phyloP scores from a whole-genome alignment of 2,329 filamentous ascomycete genomes.

The Amesomyces nigricolor region DNA sequence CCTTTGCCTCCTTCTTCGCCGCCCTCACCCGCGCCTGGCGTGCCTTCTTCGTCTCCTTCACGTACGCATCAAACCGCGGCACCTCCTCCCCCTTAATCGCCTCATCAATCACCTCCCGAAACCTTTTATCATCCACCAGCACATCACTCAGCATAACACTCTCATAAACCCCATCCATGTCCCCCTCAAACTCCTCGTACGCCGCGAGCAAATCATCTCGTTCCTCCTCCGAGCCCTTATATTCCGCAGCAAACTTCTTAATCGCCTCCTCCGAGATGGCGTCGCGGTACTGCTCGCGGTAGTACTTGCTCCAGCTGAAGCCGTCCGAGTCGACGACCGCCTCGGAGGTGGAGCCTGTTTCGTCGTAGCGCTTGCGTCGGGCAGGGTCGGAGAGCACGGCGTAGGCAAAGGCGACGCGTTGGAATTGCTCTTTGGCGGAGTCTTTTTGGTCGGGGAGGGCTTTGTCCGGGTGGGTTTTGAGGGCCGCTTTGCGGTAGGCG shows the following conservation, averaged over 20 bases:
- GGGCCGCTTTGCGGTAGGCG: conserved; percentile 84
- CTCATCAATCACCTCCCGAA: conserved; percentile 71
- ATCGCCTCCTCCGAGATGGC: conserved; percentile 71
- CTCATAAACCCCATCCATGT: conserved; percentile 73
- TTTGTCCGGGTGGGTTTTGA: conserved; percentile 89
- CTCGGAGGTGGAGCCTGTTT: conserved; percentile 83
- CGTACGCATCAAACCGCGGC: conserved; percentile 61
- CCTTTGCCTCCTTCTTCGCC: conserved; percentile 61
- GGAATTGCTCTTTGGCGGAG: conserved; percentile 73
- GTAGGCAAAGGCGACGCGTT: conserved; percentile 88
- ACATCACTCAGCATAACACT: conserved; percentile 82
- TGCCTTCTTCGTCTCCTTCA: conserved; percentile 63
- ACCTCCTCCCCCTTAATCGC: conserved; percentile 70
- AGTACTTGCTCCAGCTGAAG: conserved; percentile 90
- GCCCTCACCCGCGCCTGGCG: conserved; percentile 53
- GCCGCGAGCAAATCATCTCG: conserved; percentile 67
- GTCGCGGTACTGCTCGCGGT: conserved; percentile 74
- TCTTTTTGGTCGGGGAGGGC: conserved; percentile 61
- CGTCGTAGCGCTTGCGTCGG: conserved; percentile 80
- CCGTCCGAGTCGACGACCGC: conserved; percentile 69
- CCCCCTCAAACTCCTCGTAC: conserved; percentile 67
- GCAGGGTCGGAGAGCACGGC: conserved; percentile 80
- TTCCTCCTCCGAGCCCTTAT: conserved; percentile 85
- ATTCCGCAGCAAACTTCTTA: conserved; percentile 66
- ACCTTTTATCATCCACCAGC: conserved; percentile 77